These are phyloP conservation scores for Beauveria australis DNA, from an alignment of 2,329 filamentous ascomycete genomes.

Conservation along the genomic window DNA sequence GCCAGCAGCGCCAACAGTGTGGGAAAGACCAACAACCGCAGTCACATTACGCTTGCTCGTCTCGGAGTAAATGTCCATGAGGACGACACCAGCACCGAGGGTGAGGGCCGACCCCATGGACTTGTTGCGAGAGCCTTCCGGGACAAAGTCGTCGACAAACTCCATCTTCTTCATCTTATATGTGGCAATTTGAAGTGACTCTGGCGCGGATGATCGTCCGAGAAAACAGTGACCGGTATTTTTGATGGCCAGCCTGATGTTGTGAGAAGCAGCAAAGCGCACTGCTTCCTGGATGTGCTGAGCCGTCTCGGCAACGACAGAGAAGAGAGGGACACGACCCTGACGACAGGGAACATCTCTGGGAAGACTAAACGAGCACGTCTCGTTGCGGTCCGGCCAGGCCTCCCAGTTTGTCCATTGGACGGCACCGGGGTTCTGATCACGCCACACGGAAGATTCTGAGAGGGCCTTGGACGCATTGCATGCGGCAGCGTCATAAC, in stretches of 20 bases:
- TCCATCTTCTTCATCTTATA: conserved; percentile 22
- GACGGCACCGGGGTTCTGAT: conserved; percentile 25
- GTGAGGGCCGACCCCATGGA: conserved; percentile 19
- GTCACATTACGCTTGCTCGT: conserved; percentile 16
- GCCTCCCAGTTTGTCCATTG: conserved; percentile 32
- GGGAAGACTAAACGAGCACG: conserved; percentile 25
- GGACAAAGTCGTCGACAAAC: conserved; percentile 20
- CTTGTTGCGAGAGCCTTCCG: not conserved
- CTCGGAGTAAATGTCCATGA: conserved; percentile 19
- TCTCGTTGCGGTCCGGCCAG: conserved; percentile 26
- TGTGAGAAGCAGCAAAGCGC: conserved; percentile 24
- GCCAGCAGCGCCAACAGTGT: conserved; percentile 22
- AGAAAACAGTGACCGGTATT: conserved; percentile 30
- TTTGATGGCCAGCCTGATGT: conserved; percentile 25
- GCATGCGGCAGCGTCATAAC: conserved; percentile 36
- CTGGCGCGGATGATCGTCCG: conserved; percentile 22
- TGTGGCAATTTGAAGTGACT: conserved; percentile 28
- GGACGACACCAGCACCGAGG: conserved; percentile 21
- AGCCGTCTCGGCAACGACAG: conserved; percentile 23
- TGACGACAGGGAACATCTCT: conserved; percentile 21
- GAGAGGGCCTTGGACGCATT: conserved; percentile 22
- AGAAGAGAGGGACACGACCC: conserved; percentile 29
- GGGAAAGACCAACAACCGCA: conserved; percentile 20
- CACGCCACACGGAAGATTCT: conserved; percentile 26
- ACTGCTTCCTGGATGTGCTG: conserved; percentile 29